Evolutionary conservation across 1,284 basidiomycete genomes (phyloP).

Genomic region (Tylopilus sp.): DNA sequence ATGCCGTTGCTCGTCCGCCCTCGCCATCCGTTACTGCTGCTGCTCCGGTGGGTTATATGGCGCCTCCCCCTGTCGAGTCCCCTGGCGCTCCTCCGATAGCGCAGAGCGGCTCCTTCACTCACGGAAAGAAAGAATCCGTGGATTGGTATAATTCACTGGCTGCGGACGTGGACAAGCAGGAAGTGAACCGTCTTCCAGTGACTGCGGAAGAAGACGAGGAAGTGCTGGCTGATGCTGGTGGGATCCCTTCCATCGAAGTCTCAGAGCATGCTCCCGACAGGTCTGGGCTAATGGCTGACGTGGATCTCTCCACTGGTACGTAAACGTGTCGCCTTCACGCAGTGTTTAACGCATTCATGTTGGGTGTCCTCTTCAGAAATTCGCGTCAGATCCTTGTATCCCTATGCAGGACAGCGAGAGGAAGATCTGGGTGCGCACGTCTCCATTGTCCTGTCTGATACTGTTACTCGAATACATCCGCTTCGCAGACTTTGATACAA

Average conservation of each 20-base stretch:
- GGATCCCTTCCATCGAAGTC: conserved; percentile 57
- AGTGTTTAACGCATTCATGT: background rate
- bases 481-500: conserved; percentile 74
- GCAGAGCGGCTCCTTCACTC: conserved; percentile 19
- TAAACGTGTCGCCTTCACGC: background rate
- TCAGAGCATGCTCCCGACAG: conserved; percentile 40
- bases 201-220: conserved; percentile 59
- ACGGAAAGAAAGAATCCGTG: conserved; percentile 73
- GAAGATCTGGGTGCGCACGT: conserved; percentile 76
- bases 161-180: conserved; percentile 53
- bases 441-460: background rate
- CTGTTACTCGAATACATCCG: conserved; percentile 5
- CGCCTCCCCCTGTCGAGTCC: conserved; percentile 25
- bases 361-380: conserved; percentile 44
- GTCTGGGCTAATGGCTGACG: conserved; percentile 66
- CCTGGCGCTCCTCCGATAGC: conserved; percentile 28
- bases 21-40: conserved; percentile 24
- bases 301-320: conserved; percentile 68
- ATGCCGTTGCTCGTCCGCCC: conserved; percentile 41
- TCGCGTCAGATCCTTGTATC: conserved; percentile 75
- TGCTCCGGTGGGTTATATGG: conserved; percentile 23
- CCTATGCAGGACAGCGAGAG: conserved; percentile 79
- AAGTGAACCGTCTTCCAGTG: conserved; percentile 46
- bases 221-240: conserved; percentile 34
- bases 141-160: conserved; percentile 93